These are phyloP conservation scores for Kluyveromyces siamensis DNA, from an alignment of 805 yeast species.

Conservation along the genomic window DNA sequence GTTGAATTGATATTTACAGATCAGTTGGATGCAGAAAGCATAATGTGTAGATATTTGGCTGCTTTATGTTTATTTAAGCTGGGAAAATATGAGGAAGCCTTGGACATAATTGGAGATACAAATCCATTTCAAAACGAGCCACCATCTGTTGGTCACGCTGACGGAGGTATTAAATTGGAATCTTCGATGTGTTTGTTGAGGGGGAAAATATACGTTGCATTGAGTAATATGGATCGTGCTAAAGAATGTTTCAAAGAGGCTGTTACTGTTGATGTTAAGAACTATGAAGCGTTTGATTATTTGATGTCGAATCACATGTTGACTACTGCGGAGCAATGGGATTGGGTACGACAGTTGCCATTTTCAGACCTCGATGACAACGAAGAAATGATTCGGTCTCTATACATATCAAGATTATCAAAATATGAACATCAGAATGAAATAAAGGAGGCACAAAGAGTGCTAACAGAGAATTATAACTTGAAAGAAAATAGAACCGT, in stretches of 20 bases:
- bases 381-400: conserved; percentile 64
- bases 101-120: conserved; percentile 73
- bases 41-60: conserved; percentile 73
- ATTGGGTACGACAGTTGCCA: conserved; percentile 55
- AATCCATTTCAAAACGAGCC: conserved; percentile 52
- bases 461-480: conserved; percentile 63
- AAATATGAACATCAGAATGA: conserved; percentile 54
- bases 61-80: conserved; percentile 65
- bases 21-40: conserved; percentile 44
- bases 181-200: conserved; percentile 80
- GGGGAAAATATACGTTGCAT: conserved; percentile 75
- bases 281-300: conserved; percentile 86
- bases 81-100: conserved; percentile 79
- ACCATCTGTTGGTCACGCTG: conserved; percentile 39
- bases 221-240: conserved; percentile 77
- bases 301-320: conserved; percentile 62
- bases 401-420: conserved; percentile 70
- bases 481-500: conserved; percentile 65
- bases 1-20: conserved; percentile 55
- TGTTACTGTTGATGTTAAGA: conserved; percentile 75
- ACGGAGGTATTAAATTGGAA: conserved; percentile 81
- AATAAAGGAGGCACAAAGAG: conserved; percentile 56
- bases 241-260: conserved; percentile 85
- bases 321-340: conserved; percentile 85
- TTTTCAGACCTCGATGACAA: conserved; percentile 58